Evolutionary conservation across 2,329 filamentous ascomycete species (phyloP), one percentile per base, ranked within the genome.

Genomic region (Pyrenophora tritici-repentis): DNA sequence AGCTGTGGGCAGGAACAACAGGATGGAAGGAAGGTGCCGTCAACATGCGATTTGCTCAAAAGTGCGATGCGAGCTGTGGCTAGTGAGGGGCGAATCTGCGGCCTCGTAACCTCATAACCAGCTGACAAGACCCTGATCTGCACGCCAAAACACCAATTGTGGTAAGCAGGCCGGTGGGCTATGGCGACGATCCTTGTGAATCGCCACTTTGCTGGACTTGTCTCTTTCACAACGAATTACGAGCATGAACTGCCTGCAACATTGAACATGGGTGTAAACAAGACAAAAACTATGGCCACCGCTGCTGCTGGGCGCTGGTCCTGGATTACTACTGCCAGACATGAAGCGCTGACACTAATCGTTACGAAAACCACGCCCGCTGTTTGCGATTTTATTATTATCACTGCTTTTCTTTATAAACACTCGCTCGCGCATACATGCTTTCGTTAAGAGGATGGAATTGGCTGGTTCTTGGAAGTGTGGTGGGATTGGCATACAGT

Each of bases 41-140:
- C 34, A 43, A 47, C 46, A 58, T 61, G 55, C 53, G 44, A 61
- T 61, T 61, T 52, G 57, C 38, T 35, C 49, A 42, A 46, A 36
- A 60, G 50, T 54, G 50, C 43, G 49, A 62, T 63, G 40, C 40
- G 17, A 54, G 34, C 48, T 65, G 63, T 68, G 65, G 66, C 67
- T 70, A 57, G 61, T 63, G 64, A 65, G 63, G 54, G 62, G 61
- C 58, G 55, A 58, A 57, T 40, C 33, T 51, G 47, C 45, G 47
- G 50, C 42, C 47, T 14, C 50, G 31, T 26, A 42, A 36, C 47
- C 20, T 47, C 42, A 48, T 31, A 41, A 47, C 52, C 47, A 38
- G 49, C 47, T 56, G 26, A 44, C 26, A 49, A 26, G 61, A 63
- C 61, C 66, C 65, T 70, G 66, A 69, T 69, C 60, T 45, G 35